Evolutionary conservation across 2,329 filamentous ascomycete genomes (phyloP), one percentile per base, ranked within the genome.

Genomic region (Calycina marina): DNA sequence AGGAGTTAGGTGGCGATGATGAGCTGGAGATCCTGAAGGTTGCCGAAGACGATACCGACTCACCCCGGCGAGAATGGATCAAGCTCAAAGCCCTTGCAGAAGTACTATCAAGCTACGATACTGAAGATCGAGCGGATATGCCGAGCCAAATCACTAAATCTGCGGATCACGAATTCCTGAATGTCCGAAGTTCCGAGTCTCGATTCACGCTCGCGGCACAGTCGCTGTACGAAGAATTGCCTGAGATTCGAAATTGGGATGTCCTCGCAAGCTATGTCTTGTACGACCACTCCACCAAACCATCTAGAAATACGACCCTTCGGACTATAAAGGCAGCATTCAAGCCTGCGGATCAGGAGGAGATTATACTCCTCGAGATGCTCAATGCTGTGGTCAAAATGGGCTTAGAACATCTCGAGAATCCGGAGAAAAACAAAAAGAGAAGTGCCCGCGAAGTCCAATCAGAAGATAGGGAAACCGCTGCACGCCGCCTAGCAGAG

Each of bases 81-180:
- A 84, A 82, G 50, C 72, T 92, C 51, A 98, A 96, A 57, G 88
- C 80, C 43, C 64, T 98, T 10, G 82, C 80, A 3, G 84, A 93
- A 54, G 78, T 81, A 8, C 64, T 98, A 15, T 69, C 80, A 18
- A 70, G 72, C 6, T 96, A 94, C 48, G 84, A 94, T 50, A 63
- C 68, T 4, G 75, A 82, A 44, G 63, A 76, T 26, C 63, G 69
- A 31, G 67, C 72, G 24, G 67, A 72, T 17, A 59, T 73, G 18
- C 59, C 62, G 3, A 60, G 52, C 34, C 58, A 65, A 35, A 57
- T 64, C 14, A 59, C 62, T 32, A 54, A 56, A 25, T 45, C 47
- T 4, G 30, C 15, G 6, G 46, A 54, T 35, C 58, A 60, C 11
- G 57, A 59, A 14, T 45, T 43, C 18, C 26, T 83, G 15, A 72